A percentile compares a stretch with the other conserved stretches of the same genome.
Evolutionary conservation across 768 basidiomycete genomes (phyloP).

Genomic region (Sutorius australiensis): DNA sequence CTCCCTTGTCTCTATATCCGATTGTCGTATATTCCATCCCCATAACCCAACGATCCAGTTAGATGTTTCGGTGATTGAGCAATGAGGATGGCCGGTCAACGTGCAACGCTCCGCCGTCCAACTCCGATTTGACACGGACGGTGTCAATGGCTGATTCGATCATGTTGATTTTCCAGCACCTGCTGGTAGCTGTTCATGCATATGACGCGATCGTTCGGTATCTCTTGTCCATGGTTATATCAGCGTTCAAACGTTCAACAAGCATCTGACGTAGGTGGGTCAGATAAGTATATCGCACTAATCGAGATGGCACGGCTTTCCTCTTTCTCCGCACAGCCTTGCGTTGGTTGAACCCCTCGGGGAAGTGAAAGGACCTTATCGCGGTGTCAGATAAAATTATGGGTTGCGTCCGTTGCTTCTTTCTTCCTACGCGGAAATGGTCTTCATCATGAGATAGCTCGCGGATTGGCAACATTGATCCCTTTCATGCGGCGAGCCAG

Average conservation of each 20-base stretch:
- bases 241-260: background rate
- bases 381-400: slow-evolving; percentile 7
- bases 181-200: background rate
- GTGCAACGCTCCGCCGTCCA: background rate
- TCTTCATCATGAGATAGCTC: background rate
- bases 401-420: background rate
- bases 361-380: slow-evolving; percentile 16
- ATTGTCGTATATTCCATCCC: slow-evolving; percentile 4
- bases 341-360: slow-evolving; percentile 14
- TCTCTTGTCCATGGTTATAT: slow-evolving; percentile 13
- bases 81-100: background rate
- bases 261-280: background rate
- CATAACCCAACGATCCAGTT: slow-evolving; percentile 2
- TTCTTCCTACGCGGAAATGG: slow-evolving; percentile 9
- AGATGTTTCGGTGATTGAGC: slow-evolving; percentile 1
- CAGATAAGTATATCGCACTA: slow-evolving; percentile 5
- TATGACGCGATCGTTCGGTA: slow-evolving; percentile 14
- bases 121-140: slow-evolving; percentile 15
- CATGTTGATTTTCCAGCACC: slow-evolving; percentile 1
- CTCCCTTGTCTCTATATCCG: slow-evolving; percentile 2
- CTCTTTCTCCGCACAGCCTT: slow-evolving; percentile 5
- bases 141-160: slow-evolving; percentile 3
- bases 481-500: background rate
- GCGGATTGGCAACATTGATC: background rate
- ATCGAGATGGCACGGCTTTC: background rate